Base-by-base conservation (phyloP, 2,329 filamentous ascomycete species). In the Sarocladium strictum region DNA sequence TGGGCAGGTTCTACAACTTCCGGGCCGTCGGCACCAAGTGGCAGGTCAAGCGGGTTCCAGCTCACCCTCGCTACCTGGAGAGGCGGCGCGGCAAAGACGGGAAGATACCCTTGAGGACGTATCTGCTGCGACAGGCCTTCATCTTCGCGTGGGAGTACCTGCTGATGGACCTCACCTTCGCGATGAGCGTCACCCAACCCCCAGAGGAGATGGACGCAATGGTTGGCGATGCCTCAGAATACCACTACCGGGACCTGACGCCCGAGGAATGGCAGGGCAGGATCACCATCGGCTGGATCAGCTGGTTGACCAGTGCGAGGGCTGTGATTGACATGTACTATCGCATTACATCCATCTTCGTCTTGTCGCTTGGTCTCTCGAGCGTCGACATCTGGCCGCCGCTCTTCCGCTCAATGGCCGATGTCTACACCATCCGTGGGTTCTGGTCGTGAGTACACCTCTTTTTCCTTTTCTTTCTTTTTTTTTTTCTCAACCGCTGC, bases 371-470 rank as follows among this genome's bases (percentile, higher is more conserved):
- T 24, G 43, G 43, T 3, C 43, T 49, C n/a, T 49, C 43, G 23
- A 49, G 4, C 15, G 23, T 24, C n/a, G 43, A 49, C 4, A 32
- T 32, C 15, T 49, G 43, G 43, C 43, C 43, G 26, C 43, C 43
- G 23, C 15, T 49, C 5, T 49, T 29, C 26, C 6, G 23, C 6
- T 49, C 43, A 10, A n/a, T 49, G 23, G 23, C 26, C n/a, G 43
- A 49, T 3, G n/a, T 32, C 23, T 54, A 55, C 27, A 55, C 56
- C 17, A 50, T 57, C 29, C 56, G 56, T 19, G 56, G 53, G 10
- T 53, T 55, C 40, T 57, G 56, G 56, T 45, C 53, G 56, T 57
- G 32, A 53, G 54, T 51, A 33, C 32, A 15, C 40, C 15, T 4
- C 33, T 24, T n/a, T n/a, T n/a, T n/a, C n/a, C n/a, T n/a, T n/a